Evolutionary conservation across 345 rosid species (phyloP).

Genomic region (Limnanthes douglasii): DNA sequence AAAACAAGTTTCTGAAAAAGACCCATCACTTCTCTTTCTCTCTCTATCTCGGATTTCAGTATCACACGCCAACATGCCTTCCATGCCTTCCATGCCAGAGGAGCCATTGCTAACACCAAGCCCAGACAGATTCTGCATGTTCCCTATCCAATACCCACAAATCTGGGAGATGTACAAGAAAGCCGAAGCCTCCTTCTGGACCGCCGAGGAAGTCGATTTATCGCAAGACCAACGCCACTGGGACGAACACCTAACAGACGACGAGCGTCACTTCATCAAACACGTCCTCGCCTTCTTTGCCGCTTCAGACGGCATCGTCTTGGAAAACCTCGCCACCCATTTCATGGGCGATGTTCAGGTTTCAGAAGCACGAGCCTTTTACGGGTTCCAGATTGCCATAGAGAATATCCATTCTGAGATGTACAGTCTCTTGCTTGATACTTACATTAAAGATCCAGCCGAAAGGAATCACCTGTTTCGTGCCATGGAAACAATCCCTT

Average conservation of each 20-base stretch:
- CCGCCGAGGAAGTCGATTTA: constrained; percentile 94
- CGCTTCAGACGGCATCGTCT: constrained; percentile 84
- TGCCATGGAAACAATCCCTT: constrained; percentile 66
- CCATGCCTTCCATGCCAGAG: constrained; percentile 77
- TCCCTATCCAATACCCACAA: constrained; percentile 79
- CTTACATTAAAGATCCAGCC: constrained; percentile 63
- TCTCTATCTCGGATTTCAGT: no score
- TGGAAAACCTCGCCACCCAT: constrained; percentile 72
- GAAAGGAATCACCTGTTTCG: constrained; percentile 48
- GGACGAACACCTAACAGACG: constrained; percentile 47
- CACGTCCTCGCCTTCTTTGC: constrained; percentile 98
- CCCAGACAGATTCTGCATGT: constrained; percentile 87
- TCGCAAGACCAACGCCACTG: constrained; percentile 69
- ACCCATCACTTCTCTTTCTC: no score
- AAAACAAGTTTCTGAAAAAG: no score
- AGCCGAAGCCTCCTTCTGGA: constrained; percentile 97
- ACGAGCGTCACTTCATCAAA: constrained; percentile 67
- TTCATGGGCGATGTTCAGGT: constrained; percentile 95
- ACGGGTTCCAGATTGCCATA: constrained; percentile 92
- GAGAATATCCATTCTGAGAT: constrained; percentile 97
- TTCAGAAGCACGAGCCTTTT: constrained; percentile 96
- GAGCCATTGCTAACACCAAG: constrained; percentile 75
- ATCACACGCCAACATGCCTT: no score
- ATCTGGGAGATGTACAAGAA: constrained; percentile 99
- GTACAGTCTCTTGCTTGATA: constrained; percentile 88